phyloP scores from a whole-genome alignment of 495 filamentous ascomycete species.

The Evernia prunastri region DNA sequence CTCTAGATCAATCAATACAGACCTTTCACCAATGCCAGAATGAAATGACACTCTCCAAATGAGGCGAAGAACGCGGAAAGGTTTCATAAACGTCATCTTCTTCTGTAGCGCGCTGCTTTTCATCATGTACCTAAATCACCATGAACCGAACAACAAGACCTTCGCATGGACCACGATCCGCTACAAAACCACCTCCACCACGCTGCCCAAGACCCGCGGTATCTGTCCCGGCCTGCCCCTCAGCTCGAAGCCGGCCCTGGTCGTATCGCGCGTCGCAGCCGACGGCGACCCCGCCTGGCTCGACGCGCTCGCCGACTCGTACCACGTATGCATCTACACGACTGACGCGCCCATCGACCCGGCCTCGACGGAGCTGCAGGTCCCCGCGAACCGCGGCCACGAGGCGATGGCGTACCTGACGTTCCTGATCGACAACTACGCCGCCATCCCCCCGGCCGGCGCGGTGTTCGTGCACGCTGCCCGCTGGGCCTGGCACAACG shows the following conservation, averaged over 20 bases:
- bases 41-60: not conserved
- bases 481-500: not conserved
- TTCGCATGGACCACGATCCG: constrained; percentile 33
- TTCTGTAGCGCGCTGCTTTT: not conserved
- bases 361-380: not conserved
- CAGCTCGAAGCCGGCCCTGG: constrained; percentile 35
- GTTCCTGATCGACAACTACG: not conserved
- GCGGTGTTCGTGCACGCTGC: not conserved
- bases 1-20: no score
- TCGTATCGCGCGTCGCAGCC: constrained; percentile 34
- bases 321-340: constrained; percentile 33
- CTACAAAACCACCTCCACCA: constrained; percentile 32
- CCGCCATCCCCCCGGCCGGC: not conserved
- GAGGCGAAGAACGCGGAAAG: not conserved
- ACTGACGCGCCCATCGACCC: not conserved
- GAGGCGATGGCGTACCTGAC: not conserved
- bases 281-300: constrained; percentile 40
- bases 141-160: not conserved
- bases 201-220: constrained; percentile 30
- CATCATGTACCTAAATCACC: not conserved
- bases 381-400: not conserved
- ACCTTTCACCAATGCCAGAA: not conserved
- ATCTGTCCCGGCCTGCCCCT: constrained; percentile 33
- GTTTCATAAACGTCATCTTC: not conserved
- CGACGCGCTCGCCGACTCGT: constrained; percentile 28